Conservation (phyloP, 2,329 filamentous ascomycete species). For the Ciborinia camelliae region DNA sequence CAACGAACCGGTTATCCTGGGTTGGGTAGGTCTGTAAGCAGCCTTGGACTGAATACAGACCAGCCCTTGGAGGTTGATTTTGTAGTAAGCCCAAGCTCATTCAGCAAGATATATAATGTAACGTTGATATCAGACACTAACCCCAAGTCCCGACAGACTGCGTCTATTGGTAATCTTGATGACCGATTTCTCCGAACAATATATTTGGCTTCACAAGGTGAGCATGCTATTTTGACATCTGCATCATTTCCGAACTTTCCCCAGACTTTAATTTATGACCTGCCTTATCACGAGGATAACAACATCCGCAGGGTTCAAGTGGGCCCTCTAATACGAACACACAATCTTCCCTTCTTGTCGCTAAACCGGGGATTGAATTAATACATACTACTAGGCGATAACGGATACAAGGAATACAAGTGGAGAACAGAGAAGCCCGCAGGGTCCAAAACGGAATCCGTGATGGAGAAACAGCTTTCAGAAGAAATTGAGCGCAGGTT, state of each 20-base stretch:
- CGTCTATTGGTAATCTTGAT: conserved; percentile 77
- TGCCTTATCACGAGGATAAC: conserved; percentile 7
- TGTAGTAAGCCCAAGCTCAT: conserved; percentile 48
- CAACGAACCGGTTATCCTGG: conserved; percentile 68
- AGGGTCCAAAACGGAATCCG: conserved; percentile 24
- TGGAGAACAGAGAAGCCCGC: conserved; percentile 37
- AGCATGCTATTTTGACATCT: conserved; percentile 11
- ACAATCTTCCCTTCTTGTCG: conserved; percentile 8
- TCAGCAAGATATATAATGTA: background rate
- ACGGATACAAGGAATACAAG: conserved; percentile 44
- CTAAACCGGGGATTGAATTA: conserved; percentile 17
- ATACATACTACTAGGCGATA: conserved; percentile 41
- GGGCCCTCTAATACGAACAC: conserved; percentile 6
- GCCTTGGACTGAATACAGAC: conserved; percentile 57
- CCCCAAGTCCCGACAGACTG: conserved; percentile 49
- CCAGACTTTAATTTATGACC: conserved; percentile 14
- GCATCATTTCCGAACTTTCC: conserved; percentile 17
- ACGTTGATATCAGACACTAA: background rate
- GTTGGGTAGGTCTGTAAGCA: conserved; percentile 62
- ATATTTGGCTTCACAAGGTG: conserved; percentile 56
- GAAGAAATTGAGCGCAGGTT: conserved; percentile 48
- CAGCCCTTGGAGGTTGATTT: conserved; percentile 66
- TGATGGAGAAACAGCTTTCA: conserved; percentile 27
- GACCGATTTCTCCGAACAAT: conserved; percentile 60
- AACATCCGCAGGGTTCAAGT: background rate